Conservation (phyloP, 805 yeast genomes). For the Saturnispora saitoi region DNA sequence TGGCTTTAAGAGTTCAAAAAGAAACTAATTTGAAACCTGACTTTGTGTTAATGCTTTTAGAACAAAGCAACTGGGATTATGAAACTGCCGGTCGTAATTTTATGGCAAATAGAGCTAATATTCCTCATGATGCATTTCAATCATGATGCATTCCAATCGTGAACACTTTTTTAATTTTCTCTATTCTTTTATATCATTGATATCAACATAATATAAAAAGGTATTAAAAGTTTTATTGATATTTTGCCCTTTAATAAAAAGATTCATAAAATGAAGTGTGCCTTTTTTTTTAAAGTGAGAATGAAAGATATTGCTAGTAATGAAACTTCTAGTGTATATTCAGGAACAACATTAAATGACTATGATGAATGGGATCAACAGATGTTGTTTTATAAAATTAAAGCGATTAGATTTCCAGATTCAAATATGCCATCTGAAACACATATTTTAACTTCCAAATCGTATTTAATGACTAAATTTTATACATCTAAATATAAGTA, state of each 20-base stretch:
- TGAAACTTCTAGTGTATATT: not conserved
- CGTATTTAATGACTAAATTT: constrained; percentile 1
- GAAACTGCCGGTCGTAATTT: constrained; percentile 63
- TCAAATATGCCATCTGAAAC: not conserved
- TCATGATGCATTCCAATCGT: constrained; percentile 31
- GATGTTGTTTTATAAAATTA: constrained; percentile 6
- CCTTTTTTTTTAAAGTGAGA: too few species aligned
- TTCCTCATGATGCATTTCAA: constrained; percentile 49
- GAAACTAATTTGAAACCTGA: constrained; percentile 74
- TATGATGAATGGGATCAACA: not conserved
- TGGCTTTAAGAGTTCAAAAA: constrained; percentile 53
- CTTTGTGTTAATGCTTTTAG: constrained; percentile 73
- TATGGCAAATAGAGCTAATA: constrained; percentile 44
- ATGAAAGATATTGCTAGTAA: not conserved
- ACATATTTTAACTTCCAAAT: not conserved
- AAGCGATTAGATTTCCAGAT: constrained; percentile 2
- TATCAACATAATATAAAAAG: not conserved
- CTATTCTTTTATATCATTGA: not conserved
- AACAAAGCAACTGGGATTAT: constrained; percentile 81
- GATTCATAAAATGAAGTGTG: not conserved
- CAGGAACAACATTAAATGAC: not conserved
- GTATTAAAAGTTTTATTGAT: not conserved
- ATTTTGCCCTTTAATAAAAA: not conserved
- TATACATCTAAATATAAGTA: constrained; percentile 6
- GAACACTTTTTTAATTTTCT: not conserved